Base-by-base conservation (phyloP, 495 filamentous ascomycete species). In the Penicillium flavigenum region DNA sequence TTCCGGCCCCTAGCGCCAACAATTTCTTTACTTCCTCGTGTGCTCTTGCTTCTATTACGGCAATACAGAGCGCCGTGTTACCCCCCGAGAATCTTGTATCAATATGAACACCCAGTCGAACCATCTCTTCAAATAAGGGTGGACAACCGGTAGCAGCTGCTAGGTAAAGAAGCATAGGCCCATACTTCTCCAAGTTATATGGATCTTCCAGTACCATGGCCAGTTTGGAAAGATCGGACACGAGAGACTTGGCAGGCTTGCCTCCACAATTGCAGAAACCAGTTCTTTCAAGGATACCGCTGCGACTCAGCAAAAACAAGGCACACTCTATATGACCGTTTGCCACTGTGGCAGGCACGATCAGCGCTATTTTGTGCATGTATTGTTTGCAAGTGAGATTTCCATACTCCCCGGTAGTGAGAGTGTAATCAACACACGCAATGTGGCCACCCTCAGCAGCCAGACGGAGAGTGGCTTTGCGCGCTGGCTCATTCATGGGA, bases 141-240 rank as follows among this genome's bases (percentile, higher is more conserved):
- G 11, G 4, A 38, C 32, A 31, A 3, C 47, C 47, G 4, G 27
- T 50, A 19, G 20, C 19, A 1, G 10, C 31, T 16, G 17, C 47
- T 8, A 50, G 31, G 11, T 50, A 50, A 36, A 24, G 47, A 34
- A 50, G 47, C 31, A 50, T 50, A 12, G 19, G 17, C 2, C 27
- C 47, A 12, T 36, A 50, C 16, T 20, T 19, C 17, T 50, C 19
- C 17, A 50, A 38, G 9, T 2, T 47, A 9, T 16, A 12, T 19
- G 47, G 47, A 19, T 36, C 20, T 31, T 34, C 19, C 11, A 50
- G 17, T 22, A 9, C 14, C 31, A 16, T n/a, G 11, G 17, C 24
- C 17, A 50, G 31, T 7, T 12, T 36, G 7, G 16, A 17, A 22
- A 38, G n/a, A 24, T 50, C 31, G 17, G 16, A 20, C 7, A 8